Evolutionary conservation across 768 basidiomycete species (phyloP).

Genomic region (Mycena rosella): DNA sequence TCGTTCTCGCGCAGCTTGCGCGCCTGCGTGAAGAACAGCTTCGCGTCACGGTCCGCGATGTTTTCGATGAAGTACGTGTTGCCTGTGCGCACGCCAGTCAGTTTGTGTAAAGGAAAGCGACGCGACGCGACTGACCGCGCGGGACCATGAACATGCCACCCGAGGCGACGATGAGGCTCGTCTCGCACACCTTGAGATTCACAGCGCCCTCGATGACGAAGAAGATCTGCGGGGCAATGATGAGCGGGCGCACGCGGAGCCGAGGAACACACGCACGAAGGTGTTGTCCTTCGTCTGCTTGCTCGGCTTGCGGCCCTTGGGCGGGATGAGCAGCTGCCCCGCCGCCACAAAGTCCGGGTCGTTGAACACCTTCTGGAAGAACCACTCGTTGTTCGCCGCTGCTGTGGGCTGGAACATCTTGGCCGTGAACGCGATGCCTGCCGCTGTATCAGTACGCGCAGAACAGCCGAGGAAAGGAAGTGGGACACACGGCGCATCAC

Average conservation of each 20-base stretch:
- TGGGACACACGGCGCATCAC: constrained; percentile 75
- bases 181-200: constrained; percentile 85
- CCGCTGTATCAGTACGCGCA: constrained; percentile 22
- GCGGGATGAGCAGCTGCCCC: constrained; percentile 87
- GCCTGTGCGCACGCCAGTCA: constrained; percentile 58
- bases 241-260: background rate
- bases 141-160: constrained; percentile 94
- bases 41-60: constrained; percentile 81
- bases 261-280: constrained; percentile 69
- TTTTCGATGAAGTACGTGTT: constrained; percentile 95
- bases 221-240: constrained; percentile 54
- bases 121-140: constrained; percentile 71
- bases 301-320: constrained; percentile 82
- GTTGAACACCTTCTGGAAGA: constrained; percentile 92
- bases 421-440: constrained; percentile 86
- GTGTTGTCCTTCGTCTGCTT: constrained; percentile 96
- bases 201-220: constrained; percentile 91
- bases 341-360: constrained; percentile 94
- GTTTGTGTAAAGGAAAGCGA: constrained; percentile 2
- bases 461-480: background rate
- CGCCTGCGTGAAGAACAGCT: constrained; percentile 95
- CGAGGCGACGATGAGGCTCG: constrained; percentile 79
- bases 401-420: constrained; percentile 72
- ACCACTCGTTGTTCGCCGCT: constrained; percentile 77
- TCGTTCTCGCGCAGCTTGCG: constrained; percentile 51